Base-by-base conservation (phyloP, 345 rosid genomes). In the Eucalyptus urophylla region DNA sequence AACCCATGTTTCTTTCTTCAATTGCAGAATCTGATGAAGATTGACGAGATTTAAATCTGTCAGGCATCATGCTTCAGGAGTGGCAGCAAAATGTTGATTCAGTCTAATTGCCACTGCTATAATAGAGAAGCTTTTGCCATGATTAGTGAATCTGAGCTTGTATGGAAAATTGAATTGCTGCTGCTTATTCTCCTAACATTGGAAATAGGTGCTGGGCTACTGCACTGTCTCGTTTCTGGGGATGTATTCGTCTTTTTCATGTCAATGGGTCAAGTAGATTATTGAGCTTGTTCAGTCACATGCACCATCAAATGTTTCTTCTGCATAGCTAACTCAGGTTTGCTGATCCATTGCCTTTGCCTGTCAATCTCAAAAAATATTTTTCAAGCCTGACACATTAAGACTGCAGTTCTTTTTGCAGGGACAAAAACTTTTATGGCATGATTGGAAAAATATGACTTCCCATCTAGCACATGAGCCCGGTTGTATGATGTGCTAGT, bases 11-110 rank as follows among this genome's bases (percentile, higher is more conserved):
- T 56, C 51, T 87, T 47, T 40, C 67, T 60, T 86, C 88, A 49
- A 87, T 89, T 91, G 88, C 96, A 94, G 96, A 95, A 90, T 91
- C 95, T 54, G 96, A 93, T 53, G 96, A 94, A 89, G 93, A 87
- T 72, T 92, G 90, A 90, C 44, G 19, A 12, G 29, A 76, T 76
- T 44, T 44, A 76, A 11, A 65, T 88, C 62, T 80, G 87, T 21
- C 33, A 4, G 62, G 44, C 54, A 86, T 87, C 91, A 51, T 80
- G 40, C 44, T 90, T 87, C 81, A 76, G 40, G 29, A 76, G 85
- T 76, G 85, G 47, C 47, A 76, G 47, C 85, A 21, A 76, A 76
- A 40, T 40, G 85, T 76, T 4, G 29, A 76, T 72, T 19, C 14
- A 5, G 44, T 72, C 25, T 72, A 72, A 72, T 72, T 33, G 81